Conservation (phyloP, 1,284 basidiomycete species). For the Termitomyces sp. region DNA sequence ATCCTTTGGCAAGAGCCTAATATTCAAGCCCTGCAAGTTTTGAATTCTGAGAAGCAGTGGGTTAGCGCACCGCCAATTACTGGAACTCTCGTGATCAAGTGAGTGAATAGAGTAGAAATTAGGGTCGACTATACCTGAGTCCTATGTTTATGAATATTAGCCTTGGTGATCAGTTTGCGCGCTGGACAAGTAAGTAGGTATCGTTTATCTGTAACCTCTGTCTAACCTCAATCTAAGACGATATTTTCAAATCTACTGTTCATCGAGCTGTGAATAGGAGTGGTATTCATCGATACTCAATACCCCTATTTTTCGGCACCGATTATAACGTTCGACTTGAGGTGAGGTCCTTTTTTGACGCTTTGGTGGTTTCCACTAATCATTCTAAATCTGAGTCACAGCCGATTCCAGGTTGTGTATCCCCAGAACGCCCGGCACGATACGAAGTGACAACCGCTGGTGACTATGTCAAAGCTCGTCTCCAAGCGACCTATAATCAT, state of each 20-base stretch:
- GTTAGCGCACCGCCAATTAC: constrained; percentile 59
- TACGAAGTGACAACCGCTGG: constrained; percentile 65
- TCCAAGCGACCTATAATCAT: constrained; percentile 50
- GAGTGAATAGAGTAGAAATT: constrained; percentile 14
- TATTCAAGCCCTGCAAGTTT: constrained; percentile 65
- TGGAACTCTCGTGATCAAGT: constrained; percentile 70
- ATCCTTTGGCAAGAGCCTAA: constrained; percentile 64
- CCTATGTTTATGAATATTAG: constrained; percentile 25
- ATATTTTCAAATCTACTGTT: constrained; percentile 72
- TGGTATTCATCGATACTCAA: constrained; percentile 58
- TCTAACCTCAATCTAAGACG: constrained; percentile 41
- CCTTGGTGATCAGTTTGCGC: constrained; percentile 71
- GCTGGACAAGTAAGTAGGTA: constrained; percentile 63
- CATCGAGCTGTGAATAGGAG: constrained; percentile 71
- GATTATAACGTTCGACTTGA: constrained; percentile 61
- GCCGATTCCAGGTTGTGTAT: constrained; percentile 69
- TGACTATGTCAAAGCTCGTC: constrained; percentile 57
- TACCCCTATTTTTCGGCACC: constrained; percentile 65
- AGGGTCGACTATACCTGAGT: background rate
- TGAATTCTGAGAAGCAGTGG: constrained; percentile 60
- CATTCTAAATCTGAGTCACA: constrained; percentile 20
- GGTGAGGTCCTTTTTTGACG: constrained; percentile 27
- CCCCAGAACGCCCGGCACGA: constrained; percentile 51
- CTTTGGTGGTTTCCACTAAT: background rate
- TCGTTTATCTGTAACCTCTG: background rate